phyloP scores from a whole-genome alignment of 768 basidiomycete genomes.

The Agaricus blazei region DNA sequence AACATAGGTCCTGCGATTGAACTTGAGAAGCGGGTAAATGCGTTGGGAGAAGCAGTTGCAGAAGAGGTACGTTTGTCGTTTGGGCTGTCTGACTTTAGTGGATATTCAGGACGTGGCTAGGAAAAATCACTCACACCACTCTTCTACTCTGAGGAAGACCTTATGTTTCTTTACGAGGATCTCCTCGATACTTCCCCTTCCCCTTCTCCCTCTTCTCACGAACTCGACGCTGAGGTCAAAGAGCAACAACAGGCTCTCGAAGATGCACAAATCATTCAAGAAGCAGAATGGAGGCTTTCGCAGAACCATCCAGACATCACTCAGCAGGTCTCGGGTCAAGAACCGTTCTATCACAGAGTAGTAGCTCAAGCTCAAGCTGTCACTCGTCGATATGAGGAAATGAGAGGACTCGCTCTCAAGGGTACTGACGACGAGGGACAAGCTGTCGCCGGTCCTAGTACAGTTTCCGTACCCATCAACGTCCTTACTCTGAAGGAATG shows the following conservation, averaged over 20 bases:
- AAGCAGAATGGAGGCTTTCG: not conserved
- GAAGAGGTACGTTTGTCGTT: conserved; percentile 9
- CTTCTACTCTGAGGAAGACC: conserved; percentile 11
- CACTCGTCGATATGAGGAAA: conserved; percentile 27
- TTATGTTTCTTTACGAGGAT: conserved; percentile 14
- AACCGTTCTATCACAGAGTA: conserved; percentile 27
- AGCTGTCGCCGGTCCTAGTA: conserved; percentile 1
- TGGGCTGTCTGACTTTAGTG: too few relatives aligned
- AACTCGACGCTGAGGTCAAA: conserved; percentile 5
- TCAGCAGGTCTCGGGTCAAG: conserved; percentile 3
- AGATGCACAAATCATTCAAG: conserved; percentile 4
- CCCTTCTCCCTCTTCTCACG: not conserved
- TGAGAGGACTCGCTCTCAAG: conserved; percentile 15
- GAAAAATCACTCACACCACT: conserved; percentile 9
- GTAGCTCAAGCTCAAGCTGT: conserved; percentile 29
- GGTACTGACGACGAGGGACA: conserved; percentile 13
- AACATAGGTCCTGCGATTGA: not conserved
- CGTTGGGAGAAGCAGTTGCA: conserved; percentile 7
- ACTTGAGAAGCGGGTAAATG: conserved; percentile 12
- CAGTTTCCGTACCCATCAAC: conserved; percentile 30
- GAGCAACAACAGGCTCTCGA: conserved; percentile 3
- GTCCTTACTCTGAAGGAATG: conserved; percentile 50
- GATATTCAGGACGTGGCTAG: not conserved
- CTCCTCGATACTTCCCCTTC: conserved; percentile 12
- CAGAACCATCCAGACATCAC: conserved; percentile 1